Percentiles rank a stretch among this genome's conserved stretches.
phyloP scores from a whole-genome alignment of 2,329 filamentous ascomycete species.

The Calcarisporium arbuscula region DNA sequence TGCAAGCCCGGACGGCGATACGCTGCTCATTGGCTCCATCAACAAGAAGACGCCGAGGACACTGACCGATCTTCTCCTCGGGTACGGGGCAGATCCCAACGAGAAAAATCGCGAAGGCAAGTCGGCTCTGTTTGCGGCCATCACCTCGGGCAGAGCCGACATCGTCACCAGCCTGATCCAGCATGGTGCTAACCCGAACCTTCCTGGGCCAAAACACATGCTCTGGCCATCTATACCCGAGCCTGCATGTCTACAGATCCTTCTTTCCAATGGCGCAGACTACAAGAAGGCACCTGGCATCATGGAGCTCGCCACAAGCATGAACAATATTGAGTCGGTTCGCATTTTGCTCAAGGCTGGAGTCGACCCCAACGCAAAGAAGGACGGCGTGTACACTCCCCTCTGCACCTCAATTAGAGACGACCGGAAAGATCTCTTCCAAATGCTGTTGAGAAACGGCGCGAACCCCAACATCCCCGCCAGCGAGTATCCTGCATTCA shows the following conservation, averaged over 20 bases:
- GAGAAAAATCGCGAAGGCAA: slow-evolving; percentile 54
- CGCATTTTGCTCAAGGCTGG: slow-evolving; percentile 50
- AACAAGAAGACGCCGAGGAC: slow-evolving; percentile 48
- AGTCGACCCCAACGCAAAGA: slow-evolving; percentile 55
- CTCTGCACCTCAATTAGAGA: slow-evolving; percentile 64
- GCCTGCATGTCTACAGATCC: slow-evolving; percentile 48
- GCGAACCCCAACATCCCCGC: slow-evolving; percentile 59
- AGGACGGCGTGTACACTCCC: slow-evolving; percentile 62
- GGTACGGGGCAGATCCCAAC: slow-evolving; percentile 53
- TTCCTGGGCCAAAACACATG: slow-evolving; percentile 63
- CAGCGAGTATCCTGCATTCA: slow-evolving; percentile 60
- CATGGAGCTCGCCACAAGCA: slow-evolving; percentile 56
- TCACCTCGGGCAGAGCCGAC: slow-evolving; percentile 49
- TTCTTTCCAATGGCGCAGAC: slow-evolving; percentile 55
- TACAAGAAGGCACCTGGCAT: slow-evolving; percentile 53
- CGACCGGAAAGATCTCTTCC: slow-evolving; percentile 55
- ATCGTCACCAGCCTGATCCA: slow-evolving; percentile 45
- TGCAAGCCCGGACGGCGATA: slow-evolving; percentile 50
- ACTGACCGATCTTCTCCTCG: slow-evolving; percentile 53
- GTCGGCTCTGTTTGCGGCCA: slow-evolving; percentile 57
- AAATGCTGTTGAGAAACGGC: slow-evolving; percentile 48
- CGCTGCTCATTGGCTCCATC: slow-evolving; percentile 54
- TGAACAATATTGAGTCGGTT: slow-evolving; percentile 59
- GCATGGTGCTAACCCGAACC: slow-evolving; percentile 58
- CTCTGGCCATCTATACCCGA: slow-evolving; percentile 60